These are phyloP conservation scores for Elsinoe necatrix DNA, from an alignment of 2,329 filamentous ascomycete genomes.

Conservation along the genomic window DNA sequence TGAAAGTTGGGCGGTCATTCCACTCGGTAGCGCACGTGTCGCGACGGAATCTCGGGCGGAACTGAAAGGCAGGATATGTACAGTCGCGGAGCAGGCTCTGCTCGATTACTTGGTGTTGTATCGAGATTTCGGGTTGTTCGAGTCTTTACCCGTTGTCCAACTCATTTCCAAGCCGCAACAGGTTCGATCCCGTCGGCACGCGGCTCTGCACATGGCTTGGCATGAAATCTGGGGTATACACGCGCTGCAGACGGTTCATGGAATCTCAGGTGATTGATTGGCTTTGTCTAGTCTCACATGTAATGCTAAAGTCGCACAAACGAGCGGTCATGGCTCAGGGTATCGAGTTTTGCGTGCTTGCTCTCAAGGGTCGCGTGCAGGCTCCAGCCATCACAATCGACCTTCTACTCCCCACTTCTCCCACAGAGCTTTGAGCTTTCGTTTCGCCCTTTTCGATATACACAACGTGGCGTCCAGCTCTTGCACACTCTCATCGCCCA, in stretches of 20 bases:
- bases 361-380: background rate
- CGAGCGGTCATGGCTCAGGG: background rate
- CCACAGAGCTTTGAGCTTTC: slow-evolving; percentile 24
- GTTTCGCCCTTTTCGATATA: slow-evolving; percentile 52
- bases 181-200: slow-evolving; percentile 6
- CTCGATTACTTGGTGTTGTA: background rate
- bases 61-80: background rate
- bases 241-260: background rate
- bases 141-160: slow-evolving; percentile 8
- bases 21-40: background rate
- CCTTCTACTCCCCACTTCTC: slow-evolving; percentile 18
- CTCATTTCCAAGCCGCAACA: slow-evolving; percentile 12
- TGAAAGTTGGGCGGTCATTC: background rate
- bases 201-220: slow-evolving; percentile 8
- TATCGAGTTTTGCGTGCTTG: background rate
- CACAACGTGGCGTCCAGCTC: slow-evolving; percentile 68
- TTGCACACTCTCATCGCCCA: slow-evolving; percentile 55
- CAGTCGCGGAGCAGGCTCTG: background rate
- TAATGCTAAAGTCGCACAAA: background rate
- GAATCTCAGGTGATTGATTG: background rate
- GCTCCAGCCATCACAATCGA: background rate
- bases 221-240: background rate
- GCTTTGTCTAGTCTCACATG: background rate
- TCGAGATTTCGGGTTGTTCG: background rate
- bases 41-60: background rate